phyloP scores from a whole-genome alignment of 2,329 filamentous ascomycete genomes.

The Penicillium sp. region DNA sequence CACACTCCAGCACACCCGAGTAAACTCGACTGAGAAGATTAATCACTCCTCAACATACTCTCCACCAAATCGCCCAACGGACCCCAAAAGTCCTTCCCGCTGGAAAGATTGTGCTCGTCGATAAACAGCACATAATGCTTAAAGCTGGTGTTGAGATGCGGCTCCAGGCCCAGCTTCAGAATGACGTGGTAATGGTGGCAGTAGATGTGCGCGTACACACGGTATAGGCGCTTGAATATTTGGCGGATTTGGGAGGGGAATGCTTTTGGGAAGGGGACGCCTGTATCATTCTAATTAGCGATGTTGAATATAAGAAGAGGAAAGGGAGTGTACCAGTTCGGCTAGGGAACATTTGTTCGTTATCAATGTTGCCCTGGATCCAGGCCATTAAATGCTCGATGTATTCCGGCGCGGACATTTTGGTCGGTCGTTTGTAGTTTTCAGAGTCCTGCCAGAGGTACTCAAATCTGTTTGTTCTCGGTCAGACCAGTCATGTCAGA shows the following conservation, averaged over 20 bases:
- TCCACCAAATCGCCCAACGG: slow-evolving; percentile 93
- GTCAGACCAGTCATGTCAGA: not conserved
- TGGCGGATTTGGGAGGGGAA: slow-evolving; percentile 86
- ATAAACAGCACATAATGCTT: slow-evolving; percentile 99
- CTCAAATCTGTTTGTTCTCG: slow-evolving; percentile 65
- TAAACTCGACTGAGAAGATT: slow-evolving; percentile 19
- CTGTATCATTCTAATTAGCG: slow-evolving; percentile 36
- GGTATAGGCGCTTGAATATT: slow-evolving; percentile 98
- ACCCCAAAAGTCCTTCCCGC: slow-evolving; percentile 95
- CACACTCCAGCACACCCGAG: not conserved
- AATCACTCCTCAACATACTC: slow-evolving; percentile 95
- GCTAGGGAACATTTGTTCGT: slow-evolving; percentile 91
- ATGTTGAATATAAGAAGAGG: not conserved
- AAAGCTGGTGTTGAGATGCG: slow-evolving; percentile 97
- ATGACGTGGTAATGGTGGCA: slow-evolving; percentile 99
- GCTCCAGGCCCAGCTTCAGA: slow-evolving; percentile 88
- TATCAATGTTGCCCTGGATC: slow-evolving; percentile 94
- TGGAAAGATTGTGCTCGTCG: slow-evolving; percentile 89
- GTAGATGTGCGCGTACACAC: slow-evolving; percentile 98
- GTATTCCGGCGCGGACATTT: slow-evolving; percentile 95
- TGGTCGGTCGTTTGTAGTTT: slow-evolving; percentile 91
- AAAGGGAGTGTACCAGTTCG: slow-evolving; percentile 70
- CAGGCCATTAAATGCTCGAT: slow-evolving; percentile 97
- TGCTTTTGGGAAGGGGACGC: slow-evolving; percentile 89
- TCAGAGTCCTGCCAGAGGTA: slow-evolving; percentile 98